Conservation (phyloP, 176 grass and related monocot species). For the Dendrocalamus sinicus region DNA sequence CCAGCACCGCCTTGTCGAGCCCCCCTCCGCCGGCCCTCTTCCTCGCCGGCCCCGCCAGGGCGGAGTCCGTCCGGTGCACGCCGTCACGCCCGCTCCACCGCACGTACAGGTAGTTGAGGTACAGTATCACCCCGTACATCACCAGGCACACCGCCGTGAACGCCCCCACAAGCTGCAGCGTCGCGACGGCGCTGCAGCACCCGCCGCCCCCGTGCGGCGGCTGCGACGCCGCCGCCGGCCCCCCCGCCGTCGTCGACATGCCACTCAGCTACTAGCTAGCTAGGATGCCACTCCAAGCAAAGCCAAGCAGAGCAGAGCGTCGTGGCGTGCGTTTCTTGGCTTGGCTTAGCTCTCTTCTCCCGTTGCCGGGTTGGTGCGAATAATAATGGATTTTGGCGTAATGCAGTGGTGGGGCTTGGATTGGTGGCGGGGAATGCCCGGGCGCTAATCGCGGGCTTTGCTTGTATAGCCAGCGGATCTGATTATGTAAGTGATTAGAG, state of each 20-base stretch:
- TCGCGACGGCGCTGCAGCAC: conserved; percentile 52
- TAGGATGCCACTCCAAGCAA: conserved; percentile 13
- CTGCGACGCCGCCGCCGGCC: neutral
- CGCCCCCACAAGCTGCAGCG: conserved; percentile 62
- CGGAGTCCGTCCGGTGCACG: conserved; percentile 45
- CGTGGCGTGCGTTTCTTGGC: conserved; percentile 30
- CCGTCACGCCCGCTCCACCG: conserved; percentile 57
- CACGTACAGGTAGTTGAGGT: conserved; percentile 66
- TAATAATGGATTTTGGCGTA: neutral
- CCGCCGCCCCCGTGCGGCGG: neutral
- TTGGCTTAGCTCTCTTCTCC: neutral
- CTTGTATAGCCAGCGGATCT: neutral
- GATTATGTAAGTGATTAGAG: neutral
- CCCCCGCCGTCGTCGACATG: conserved; percentile 8
- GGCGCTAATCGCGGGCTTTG: neutral
- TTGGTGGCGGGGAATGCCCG: conserved; percentile 30
- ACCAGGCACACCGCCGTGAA: conserved; percentile 67
- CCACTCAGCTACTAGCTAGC: neutral
- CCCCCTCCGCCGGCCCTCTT: conserved; percentile 34
- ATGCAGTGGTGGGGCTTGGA: conserved; percentile 3
- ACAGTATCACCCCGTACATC: conserved; percentile 58
- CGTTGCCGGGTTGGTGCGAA: neutral
- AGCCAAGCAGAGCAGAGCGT: neutral
- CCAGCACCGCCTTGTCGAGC: conserved; percentile 53
- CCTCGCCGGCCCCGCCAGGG: neutral